These are phyloP conservation scores for Starmerella ratchasimensis DNA, from an alignment of 805 yeast species.

Conservation along the genomic window DNA sequence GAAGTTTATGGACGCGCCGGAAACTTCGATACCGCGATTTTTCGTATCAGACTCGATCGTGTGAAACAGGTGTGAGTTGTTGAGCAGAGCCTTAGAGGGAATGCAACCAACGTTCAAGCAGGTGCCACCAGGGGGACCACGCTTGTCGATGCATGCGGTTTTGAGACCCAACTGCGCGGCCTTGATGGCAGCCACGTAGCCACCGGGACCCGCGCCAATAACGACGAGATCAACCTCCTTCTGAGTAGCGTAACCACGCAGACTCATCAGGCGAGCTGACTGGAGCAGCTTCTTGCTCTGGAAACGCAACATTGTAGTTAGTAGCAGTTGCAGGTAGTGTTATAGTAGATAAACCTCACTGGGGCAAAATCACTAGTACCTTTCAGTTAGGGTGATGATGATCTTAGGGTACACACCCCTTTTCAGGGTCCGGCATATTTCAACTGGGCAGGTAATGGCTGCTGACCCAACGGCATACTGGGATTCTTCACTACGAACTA, in stretches of 20 bases:
- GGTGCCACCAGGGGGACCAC: slow-evolving; percentile 95
- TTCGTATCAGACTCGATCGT: slow-evolving; percentile 73
- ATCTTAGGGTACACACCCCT: too few relatives aligned
- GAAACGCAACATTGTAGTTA: slow-evolving; percentile 9
- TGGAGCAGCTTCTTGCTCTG: slow-evolving; percentile 10
- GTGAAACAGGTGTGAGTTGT: slow-evolving; percentile 89
- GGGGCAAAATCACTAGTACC: too few relatives aligned
- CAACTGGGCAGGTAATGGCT: too few relatives aligned
- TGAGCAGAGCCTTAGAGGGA: slow-evolving; percentile 89
- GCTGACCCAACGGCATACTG: too few relatives aligned
- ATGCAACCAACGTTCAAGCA: slow-evolving; percentile 98
- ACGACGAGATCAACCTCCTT: slow-evolving; percentile 79
- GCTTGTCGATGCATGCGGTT: slow-evolving; percentile 93
- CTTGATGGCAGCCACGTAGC: slow-evolving; percentile 96
- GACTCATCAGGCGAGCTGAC: slow-evolving; percentile 4
- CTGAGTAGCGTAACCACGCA: slow-evolving; percentile 18
- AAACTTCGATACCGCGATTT: slow-evolving; percentile 78
- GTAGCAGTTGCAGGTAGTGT: too few relatives aligned
- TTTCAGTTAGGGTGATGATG: too few relatives aligned
- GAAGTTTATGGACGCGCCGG: slow-evolving; percentile 60
- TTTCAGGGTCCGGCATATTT: too few relatives aligned
- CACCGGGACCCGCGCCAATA: slow-evolving; percentile 99
- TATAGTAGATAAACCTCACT: too few relatives aligned
- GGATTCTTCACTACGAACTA: too few relatives aligned
- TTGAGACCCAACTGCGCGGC: slow-evolving; percentile 92